phyloP scores from a whole-genome alignment of 2,329 filamentous ascomycete genomes.

The Phoma sp. region DNA sequence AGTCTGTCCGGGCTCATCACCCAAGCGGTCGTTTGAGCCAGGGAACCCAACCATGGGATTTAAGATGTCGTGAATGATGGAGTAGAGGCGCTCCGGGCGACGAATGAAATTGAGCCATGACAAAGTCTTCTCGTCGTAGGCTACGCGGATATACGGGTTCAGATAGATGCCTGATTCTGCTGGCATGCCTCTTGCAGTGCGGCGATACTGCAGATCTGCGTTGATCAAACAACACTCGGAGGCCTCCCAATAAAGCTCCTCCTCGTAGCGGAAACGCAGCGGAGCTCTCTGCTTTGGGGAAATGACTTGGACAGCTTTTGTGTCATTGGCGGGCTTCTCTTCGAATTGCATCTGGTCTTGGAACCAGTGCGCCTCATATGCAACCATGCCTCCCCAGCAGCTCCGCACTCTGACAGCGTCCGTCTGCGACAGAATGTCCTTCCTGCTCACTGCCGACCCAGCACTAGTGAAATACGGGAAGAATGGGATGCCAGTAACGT shows the following conservation, averaged over 20 bases:
- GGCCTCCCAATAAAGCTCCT: slow-evolving; percentile 54
- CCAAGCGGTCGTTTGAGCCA: slow-evolving; percentile 64
- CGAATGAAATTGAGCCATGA: slow-evolving; percentile 65
- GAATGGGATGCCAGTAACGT: slow-evolving; percentile 66
- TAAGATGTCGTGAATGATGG: slow-evolving; percentile 63
- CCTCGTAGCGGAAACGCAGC: slow-evolving; percentile 52
- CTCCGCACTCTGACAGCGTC: slow-evolving; percentile 73
- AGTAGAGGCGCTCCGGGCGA: slow-evolving; percentile 70
- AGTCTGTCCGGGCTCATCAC: slow-evolving; percentile 63
- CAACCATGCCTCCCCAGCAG: slow-evolving; percentile 80
- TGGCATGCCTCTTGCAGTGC: slow-evolving; percentile 46
- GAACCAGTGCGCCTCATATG: slow-evolving; percentile 67
- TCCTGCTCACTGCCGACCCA: slow-evolving; percentile 59
- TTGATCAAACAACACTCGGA: slow-evolving; percentile 58
- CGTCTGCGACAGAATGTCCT: slow-evolving; percentile 65
- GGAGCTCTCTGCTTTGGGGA: slow-evolving; percentile 41
- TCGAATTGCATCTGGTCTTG: slow-evolving; percentile 47
- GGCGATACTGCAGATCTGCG: slow-evolving; percentile 50
- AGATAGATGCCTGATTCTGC: slow-evolving; percentile 68
- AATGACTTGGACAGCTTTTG: slow-evolving; percentile 22
- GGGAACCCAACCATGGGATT: slow-evolving; percentile 64
- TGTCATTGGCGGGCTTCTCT: slow-evolving; percentile 15
- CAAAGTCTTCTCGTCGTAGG: slow-evolving; percentile 66
- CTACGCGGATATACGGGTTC: slow-evolving; percentile 76
- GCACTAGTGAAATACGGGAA: slow-evolving; percentile 70